A percentile compares a stretch with the other conserved stretches of the same genome.
phyloP scores from a whole-genome alignment of 352 stramenopile genomes.

The Phytophthora ramorum region DNA sequence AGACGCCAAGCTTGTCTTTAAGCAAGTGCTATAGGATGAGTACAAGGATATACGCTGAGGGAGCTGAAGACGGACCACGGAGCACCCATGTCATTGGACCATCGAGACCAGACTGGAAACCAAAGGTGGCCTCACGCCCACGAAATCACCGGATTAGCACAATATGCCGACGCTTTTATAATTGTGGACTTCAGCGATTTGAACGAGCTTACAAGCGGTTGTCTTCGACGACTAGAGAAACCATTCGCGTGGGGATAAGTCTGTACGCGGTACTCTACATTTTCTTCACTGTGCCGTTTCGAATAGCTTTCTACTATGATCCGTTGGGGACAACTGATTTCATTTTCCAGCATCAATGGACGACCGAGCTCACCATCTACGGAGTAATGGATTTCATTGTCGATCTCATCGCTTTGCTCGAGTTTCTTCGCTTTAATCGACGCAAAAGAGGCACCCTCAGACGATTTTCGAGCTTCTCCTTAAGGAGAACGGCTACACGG shows the following conservation, averaged over 20 bases:
- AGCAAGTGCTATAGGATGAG: not conserved
- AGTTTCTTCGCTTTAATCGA: conserved; percentile 25
- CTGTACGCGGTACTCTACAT: conserved; percentile 27
- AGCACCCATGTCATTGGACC: not conserved
- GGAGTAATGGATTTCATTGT: conserved; percentile 13
- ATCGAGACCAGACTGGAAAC: not conserved
- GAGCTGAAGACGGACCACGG: not conserved
- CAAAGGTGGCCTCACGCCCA: not conserved
- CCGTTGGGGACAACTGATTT: not conserved
- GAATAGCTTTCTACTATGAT: conserved; percentile 34
- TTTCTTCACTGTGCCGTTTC: conserved; percentile 30
- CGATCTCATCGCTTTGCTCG: conserved; percentile 18
- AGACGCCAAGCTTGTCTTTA: not conserved
- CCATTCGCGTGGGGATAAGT: conserved; percentile 13
- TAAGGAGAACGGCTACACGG: not conserved
- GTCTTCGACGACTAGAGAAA: conserved; percentile 21
- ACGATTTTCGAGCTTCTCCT: conserved; percentile 18
- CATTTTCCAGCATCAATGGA: conserved; percentile 9
- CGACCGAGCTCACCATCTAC: conserved; percentile 20
- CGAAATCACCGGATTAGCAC: not conserved
- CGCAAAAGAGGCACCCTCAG: conserved; percentile 7
- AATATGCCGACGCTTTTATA: not conserved
- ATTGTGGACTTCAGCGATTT: not conserved
- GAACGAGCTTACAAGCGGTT: conserved; percentile 14
- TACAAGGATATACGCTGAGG: not conserved